These are phyloP conservation scores for Heliosperma pusillum DNA, from an alignment of 148 eudicot species.

Conservation along the genomic window DNA sequence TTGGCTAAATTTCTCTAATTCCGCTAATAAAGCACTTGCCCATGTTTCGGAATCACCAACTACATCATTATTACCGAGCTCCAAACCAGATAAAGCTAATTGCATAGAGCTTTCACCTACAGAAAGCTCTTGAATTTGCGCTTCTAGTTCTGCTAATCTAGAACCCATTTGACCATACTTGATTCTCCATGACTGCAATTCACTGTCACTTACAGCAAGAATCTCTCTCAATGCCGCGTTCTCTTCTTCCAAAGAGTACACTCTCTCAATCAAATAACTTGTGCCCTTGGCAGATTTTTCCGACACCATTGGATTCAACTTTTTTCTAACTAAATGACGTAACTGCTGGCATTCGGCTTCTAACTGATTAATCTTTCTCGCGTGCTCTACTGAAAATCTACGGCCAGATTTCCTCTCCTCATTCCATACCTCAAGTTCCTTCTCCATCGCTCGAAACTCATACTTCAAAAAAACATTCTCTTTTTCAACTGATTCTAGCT, in stretches of 20 bases:
- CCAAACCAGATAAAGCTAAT: constrained; percentile 24
- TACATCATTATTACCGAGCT: constrained; percentile 16
- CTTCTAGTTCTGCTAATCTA: constrained; percentile 39
- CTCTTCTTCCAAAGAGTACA: constrained; percentile 57
- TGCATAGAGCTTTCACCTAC: constrained; percentile 31
- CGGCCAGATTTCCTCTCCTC: constrained; percentile 46
- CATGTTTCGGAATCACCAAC: constrained; percentile 32
- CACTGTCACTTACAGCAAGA: constrained; percentile 45
- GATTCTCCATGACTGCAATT: constrained; percentile 37
- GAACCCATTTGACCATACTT: constrained; percentile 36
- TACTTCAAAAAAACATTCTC: constrained; percentile 73
- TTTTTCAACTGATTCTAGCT: constrained; percentile 59
- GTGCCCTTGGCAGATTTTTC: constrained; percentile 28
- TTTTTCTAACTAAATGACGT: constrained; percentile 43
- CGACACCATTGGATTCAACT: constrained; percentile 26
- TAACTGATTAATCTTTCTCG: constrained; percentile 46
- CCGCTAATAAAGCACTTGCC: constrained; percentile 40
- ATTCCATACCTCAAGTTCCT: constrained; percentile 48
- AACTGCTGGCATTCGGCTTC: constrained; percentile 72
- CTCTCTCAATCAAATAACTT: constrained; percentile 38
- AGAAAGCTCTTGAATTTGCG: constrained; percentile 37
- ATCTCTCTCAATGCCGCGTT: constrained; percentile 51
- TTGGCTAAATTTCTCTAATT: constrained; percentile 33
- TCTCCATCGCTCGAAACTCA: constrained; percentile 68
- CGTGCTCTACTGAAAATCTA: constrained; percentile 39